phyloP scores from a whole-genome alignment of 2,329 filamentous ascomycete genomes.

The Chaetomiaceae sp. region DNA sequence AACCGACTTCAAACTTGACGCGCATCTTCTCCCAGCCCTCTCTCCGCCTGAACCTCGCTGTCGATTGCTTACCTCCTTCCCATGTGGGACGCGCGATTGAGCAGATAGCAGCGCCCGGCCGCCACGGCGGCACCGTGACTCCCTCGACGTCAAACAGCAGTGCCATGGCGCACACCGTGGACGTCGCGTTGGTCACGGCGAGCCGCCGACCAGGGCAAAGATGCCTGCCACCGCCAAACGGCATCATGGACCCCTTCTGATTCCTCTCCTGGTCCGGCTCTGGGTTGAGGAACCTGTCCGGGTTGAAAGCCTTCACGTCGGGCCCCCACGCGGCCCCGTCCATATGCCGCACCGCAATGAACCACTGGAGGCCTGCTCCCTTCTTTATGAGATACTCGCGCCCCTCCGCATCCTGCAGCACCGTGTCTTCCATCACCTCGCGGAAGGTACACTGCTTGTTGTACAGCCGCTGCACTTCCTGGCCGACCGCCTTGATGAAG shows the following conservation, averaged over 20 bases:
- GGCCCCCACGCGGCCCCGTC: constrained; percentile 30
- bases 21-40: constrained; percentile 8
- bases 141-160: constrained; percentile 21
- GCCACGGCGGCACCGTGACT: neutral
- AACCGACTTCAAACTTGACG: no score
- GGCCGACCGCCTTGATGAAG: constrained; percentile 10
- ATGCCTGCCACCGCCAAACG: constrained; percentile 46
- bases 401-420: constrained; percentile 23
- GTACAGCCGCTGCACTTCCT: constrained; percentile 31
- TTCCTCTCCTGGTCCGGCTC: constrained; percentile 4
- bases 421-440: constrained; percentile 32
- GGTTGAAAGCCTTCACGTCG: constrained; percentile 31
- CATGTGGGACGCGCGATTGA: neutral
- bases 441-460: constrained; percentile 33
- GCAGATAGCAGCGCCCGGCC: neutral
- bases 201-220: constrained; percentile 30
- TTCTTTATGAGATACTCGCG: constrained; percentile 24
- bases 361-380: constrained; percentile 26
- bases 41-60: constrained; percentile 3
- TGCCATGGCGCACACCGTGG: constrained; percentile 20
- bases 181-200: constrained; percentile 27
- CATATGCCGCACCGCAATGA: constrained; percentile 17
- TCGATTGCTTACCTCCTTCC: neutral
- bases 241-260: constrained; percentile 34
- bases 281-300: constrained; percentile 28